Conservation (phyloP, 2,329 filamentous ascomycete genomes). For the Byssothecium circinans region DNA sequence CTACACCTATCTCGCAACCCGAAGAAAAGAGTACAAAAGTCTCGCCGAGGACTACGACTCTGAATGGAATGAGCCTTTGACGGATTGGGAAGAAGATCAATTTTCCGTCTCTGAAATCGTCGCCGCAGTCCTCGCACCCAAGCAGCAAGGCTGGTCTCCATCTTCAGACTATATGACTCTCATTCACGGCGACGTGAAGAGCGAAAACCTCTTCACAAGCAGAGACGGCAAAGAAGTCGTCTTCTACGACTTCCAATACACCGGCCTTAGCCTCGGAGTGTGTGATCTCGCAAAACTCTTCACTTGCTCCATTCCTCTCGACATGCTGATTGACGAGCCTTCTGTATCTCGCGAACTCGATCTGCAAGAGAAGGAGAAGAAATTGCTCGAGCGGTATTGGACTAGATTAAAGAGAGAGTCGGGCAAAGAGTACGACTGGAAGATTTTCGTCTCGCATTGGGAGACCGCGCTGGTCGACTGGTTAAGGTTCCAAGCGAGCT, state of each 20-base stretch:
- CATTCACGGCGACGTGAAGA: slow-evolving; percentile 71
- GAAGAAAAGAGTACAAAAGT: slow-evolving; percentile 57
- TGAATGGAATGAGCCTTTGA: slow-evolving; percentile 60
- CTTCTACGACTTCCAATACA: slow-evolving; percentile 72
- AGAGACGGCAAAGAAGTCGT: slow-evolving; percentile 54
- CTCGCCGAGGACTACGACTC: slow-evolving; percentile 52
- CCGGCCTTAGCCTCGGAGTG: slow-evolving; percentile 64
- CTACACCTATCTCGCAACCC: slow-evolving; percentile 69
- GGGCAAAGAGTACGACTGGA: slow-evolving; percentile 55
- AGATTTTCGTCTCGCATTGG: slow-evolving; percentile 61
- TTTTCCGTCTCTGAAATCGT: slow-evolving; percentile 56
- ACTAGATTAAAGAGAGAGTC: slow-evolving; percentile 36
- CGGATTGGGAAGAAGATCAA: slow-evolving; percentile 32
- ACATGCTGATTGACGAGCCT: slow-evolving; percentile 50
- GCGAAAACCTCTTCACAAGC: slow-evolving; percentile 66
- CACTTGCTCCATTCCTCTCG: slow-evolving; percentile 60
- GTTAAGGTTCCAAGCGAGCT: slow-evolving; percentile 52
- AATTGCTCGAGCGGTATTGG: slow-evolving; percentile 57
- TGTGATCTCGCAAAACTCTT: slow-evolving; percentile 69
- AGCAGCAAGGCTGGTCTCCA: slow-evolving; percentile 29
- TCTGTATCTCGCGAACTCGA: slow-evolving; percentile 43
- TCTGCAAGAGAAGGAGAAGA: slow-evolving; percentile 56
- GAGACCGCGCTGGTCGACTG: slow-evolving; percentile 69
- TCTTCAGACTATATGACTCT: slow-evolving; percentile 54
- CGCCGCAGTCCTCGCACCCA: slow-evolving; percentile 52